Evolutionary conservation across 768 basidiomycete genomes (phyloP), one percentile per base, ranked within the genome.

Genomic region (Tricholomella constricta): DNA sequence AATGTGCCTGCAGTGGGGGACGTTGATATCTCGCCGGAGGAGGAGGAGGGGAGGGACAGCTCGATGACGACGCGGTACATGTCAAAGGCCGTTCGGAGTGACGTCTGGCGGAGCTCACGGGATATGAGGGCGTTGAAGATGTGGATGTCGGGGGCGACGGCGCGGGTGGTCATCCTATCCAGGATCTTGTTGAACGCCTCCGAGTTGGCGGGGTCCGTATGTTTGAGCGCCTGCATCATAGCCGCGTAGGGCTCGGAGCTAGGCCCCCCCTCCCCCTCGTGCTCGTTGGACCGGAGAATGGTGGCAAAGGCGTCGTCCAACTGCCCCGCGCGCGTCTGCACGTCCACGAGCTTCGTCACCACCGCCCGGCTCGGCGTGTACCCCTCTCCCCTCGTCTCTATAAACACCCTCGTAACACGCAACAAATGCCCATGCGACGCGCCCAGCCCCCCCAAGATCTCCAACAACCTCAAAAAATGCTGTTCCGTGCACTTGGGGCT

Each of bases 71-170:
- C 48, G 7, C 59, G 60, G 57, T 82, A 85, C 4, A 82, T 64
- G 2, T 68, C 59, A 54, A 82, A 78, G 6, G 75, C 77, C 15
- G 69, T 66, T 4, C 56, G 59, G 43, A 71, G 64, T 5, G 69
- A 67, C 11, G 63, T 50, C 1, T 62, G 62, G 11, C 70, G 60
- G 32, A 72, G 58, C 49, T 79, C 73, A 14, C 67, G 65, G 6
- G 72, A 66, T 12, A 84, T 73, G 55, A 85, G 72, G 7, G 73
- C 54, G 50, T 84, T 82, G 66, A 82, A 75, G n/a, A 82, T 56
- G 34, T 60, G 59, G 8, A 72, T 66, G 47, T 78, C 69, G 0
- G 75, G 73, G 2, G 62, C 36, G 11, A 78, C 65, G 3, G 70
- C 70, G 1, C 72, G 66, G 17, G 67, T 61, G 43, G 63, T 59